Percentiles rank a stretch among this genome's conserved stretches.
Conservation (phyloP, 495 filamentous ascomycete genomes). For the Cairneyella variabilis region DNA sequence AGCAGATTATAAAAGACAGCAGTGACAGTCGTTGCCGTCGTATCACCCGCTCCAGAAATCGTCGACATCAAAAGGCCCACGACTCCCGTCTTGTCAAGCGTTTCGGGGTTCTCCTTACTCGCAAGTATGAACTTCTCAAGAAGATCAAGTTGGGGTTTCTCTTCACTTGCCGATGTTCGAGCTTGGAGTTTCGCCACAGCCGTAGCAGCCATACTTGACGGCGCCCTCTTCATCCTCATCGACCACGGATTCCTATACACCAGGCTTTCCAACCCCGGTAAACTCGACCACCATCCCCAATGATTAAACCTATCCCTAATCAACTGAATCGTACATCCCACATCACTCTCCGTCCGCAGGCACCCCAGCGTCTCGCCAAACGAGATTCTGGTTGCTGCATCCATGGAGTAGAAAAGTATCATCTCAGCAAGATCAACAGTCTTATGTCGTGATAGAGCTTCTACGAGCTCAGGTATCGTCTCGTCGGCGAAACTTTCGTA, state of each 20-base stretch:
- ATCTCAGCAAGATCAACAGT: slow-evolving; percentile 2
- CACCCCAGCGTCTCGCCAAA: slow-evolving; percentile 5
- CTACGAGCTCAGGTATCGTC: slow-evolving; percentile 2
- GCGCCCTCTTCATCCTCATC: background rate
- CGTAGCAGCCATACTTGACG: background rate
- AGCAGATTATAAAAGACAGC: slow-evolving; percentile 1
- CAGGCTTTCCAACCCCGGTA: background rate
- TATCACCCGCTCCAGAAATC: slow-evolving; percentile 7
- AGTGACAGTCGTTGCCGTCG: slow-evolving; percentile 6
- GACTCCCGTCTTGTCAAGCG: background rate
- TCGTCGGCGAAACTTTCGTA: slow-evolving; percentile 3
- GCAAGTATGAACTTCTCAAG: slow-evolving; percentile 1
- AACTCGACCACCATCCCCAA: slow-evolving; percentile 9
- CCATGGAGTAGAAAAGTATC: slow-evolving; percentile 12
- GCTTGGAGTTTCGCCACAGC: background rate
- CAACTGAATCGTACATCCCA: slow-evolving; percentile 1
- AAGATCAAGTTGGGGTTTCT: background rate
- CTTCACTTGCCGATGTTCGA: background rate
- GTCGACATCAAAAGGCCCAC: slow-evolving; percentile 5
- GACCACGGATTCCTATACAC: slow-evolving; percentile 6
- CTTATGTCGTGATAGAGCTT: background rate
- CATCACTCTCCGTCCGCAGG: background rate
- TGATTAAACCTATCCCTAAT: slow-evolving; percentile 2
- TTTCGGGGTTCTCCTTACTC: background rate
- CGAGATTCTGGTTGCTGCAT: background rate